phyloP scores from a whole-genome alignment of 805 yeast genomes.

The Ogataea neopini region DNA sequence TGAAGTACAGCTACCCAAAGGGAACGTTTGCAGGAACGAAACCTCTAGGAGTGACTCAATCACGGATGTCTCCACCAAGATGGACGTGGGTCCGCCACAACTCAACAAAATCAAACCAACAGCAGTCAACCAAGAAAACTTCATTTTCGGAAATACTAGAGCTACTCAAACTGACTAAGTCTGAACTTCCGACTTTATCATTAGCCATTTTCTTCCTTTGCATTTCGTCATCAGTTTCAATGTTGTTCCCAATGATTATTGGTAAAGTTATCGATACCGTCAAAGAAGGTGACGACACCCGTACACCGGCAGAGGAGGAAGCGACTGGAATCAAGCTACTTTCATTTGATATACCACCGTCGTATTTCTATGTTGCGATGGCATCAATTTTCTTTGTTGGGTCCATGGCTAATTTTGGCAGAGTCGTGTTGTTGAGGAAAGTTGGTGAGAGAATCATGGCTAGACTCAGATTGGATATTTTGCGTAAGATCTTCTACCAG shows the following conservation, averaged over 20 bases:
- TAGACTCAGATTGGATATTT: slow-evolving; percentile 72
- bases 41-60: too few species aligned
- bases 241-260: slow-evolving; percentile 79
- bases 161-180: slow-evolving; percentile 54
- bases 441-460: slow-evolving; percentile 90
- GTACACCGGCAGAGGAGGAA: slow-evolving; percentile 17
- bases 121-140: slow-evolving; percentile 12
- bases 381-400: slow-evolving; percentile 69
- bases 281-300: slow-evolving; percentile 33
- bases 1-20: too few species aligned
- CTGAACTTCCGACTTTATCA: slow-evolving; percentile 55
- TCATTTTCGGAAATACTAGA: slow-evolving; percentile 43
- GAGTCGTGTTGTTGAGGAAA: slow-evolving; percentile 71
- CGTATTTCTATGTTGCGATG: slow-evolving; percentile 63
- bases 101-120: neutral
- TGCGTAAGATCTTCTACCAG: slow-evolving; percentile 75
- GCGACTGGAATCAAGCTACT: slow-evolving; percentile 25
- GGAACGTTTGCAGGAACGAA: too few species aligned
- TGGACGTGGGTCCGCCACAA: neutral
- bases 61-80: too few species aligned
- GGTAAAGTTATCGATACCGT: slow-evolving; percentile 85
- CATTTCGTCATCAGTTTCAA: slow-evolving; percentile 73
- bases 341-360: slow-evolving; percentile 57
- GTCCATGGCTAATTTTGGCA: slow-evolving; percentile 75
- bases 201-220: slow-evolving; percentile 66